Conservation (phyloP, 495 filamentous ascomycete species). For the Aspergillus bridgeri region DNA sequence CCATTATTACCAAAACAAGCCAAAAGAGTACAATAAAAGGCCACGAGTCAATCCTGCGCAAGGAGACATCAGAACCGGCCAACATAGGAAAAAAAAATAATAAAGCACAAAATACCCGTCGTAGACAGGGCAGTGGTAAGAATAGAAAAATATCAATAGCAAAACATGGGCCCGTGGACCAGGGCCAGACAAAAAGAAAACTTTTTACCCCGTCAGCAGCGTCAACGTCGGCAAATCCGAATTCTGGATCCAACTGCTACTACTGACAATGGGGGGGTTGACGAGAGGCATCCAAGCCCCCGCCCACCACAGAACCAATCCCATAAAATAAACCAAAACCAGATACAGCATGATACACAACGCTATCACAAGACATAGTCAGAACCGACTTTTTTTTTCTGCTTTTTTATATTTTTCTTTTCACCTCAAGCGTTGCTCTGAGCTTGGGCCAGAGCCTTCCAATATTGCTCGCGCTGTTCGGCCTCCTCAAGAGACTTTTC, state of each 20-base stretch:
- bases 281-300: slow-evolving; percentile 32
- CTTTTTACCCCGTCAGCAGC: slow-evolving; percentile 24
- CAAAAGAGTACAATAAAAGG: slow-evolving; percentile 26
- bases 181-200: slow-evolving; percentile 23
- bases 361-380: slow-evolving; percentile 11
- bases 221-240: slow-evolving; percentile 22
- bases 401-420: background rate
- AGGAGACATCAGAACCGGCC: slow-evolving; percentile 58
- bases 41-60: slow-evolving; percentile 53
- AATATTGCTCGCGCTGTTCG: slow-evolving; percentile 56
- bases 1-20: slow-evolving; percentile 2
- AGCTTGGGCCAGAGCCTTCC: slow-evolving; percentile 53
- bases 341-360: slow-evolving; percentile 13
- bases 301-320: slow-evolving; percentile 29
- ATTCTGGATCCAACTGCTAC: slow-evolving; percentile 25
- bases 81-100: slow-evolving; percentile 20
- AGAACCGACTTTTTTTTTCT: slow-evolving; percentile 24
- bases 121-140: slow-evolving; percentile 13
- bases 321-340: slow-evolving; percentile 9
- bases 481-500: slow-evolving; percentile 42
- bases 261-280: slow-evolving; percentile 23
- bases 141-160: slow-evolving; percentile 23
- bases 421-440: slow-evolving; percentile 27
- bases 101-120: slow-evolving; percentile 18
- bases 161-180: slow-evolving; percentile 8